Evolutionary conservation across 768 basidiomycete species (phyloP), one percentile per base, ranked within the genome.

Genomic region (Podaxis rugospora): DNA sequence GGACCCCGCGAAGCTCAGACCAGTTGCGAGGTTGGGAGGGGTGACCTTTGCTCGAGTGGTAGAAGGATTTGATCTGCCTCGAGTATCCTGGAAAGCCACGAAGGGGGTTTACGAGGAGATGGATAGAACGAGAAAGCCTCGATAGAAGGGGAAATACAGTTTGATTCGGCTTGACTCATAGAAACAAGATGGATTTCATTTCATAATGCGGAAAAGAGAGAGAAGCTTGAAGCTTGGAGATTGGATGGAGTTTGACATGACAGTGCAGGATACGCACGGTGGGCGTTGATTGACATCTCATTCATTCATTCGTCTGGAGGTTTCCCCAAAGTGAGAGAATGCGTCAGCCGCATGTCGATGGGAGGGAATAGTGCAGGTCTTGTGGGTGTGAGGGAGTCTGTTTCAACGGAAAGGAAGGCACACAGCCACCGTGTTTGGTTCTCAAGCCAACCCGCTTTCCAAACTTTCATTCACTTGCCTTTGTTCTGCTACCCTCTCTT

Each of bases 1-100:
- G 46, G 81, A 86, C 69, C 75, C 78, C 14, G 70, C 64, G 5
- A 83, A 81, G 70, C 73, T 85, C 55, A 74, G 77, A 4, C 74
- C 80, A 4, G 70, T 86, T 50, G 77, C 78, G 13, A 76, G 89
- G 46, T 71, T 90, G 36, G 87, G 83, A 36, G 86, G 82, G 9
- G 74, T 72, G 35, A 75, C 74, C 50, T 89, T 86, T 69, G 78
- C 78, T 4, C 70, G 80, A 42, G 65, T 83, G 44, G 72, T 75
- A 21, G 73, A 82, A 55, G 76, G 77, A 23, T 83, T 82, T 67
- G 76, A 81, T 60, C 63, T 86, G 51, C 75, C 78, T 28, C 71
- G 76, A 28, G 64, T 73, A 25, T 71, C 70, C 32, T 80, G 75
- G 80, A 72, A 74, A 55, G 61, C 54, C 32, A 65, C 69, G 39